phyloP scores from a whole-genome alignment of 75 land plant genomes.

The Adiantum capillusveneris region DNA sequence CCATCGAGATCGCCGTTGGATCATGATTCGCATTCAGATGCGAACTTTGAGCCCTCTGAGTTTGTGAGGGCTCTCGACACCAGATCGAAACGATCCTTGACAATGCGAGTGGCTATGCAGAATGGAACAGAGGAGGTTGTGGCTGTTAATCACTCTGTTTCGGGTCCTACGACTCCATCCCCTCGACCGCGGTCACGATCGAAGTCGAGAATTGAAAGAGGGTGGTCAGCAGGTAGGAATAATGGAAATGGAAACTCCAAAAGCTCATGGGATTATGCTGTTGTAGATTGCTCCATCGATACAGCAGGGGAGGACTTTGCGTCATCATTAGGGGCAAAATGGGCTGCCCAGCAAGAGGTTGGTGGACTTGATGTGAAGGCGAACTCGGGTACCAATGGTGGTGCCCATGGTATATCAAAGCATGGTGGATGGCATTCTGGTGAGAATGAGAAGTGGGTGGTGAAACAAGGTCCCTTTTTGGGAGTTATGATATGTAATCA shows the following conservation, averaged over 20 bases:
- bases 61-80: constrained; percentile 77
- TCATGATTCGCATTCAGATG: constrained; percentile 21
- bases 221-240: constrained; percentile 54
- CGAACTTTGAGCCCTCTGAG: constrained; percentile 79
- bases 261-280: constrained; percentile 35
- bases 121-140: constrained; percentile 64
- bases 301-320: background rate
- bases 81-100: constrained; percentile 60
- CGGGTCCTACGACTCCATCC: constrained; percentile 43
- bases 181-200: constrained; percentile 78
- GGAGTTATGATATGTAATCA: constrained; percentile 38
- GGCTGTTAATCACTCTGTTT: constrained; percentile 44
- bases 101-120: constrained; percentile 38
- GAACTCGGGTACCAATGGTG: background rate
- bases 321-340: background rate
- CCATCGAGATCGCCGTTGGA: constrained; percentile 10
- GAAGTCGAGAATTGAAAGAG: constrained; percentile 63
- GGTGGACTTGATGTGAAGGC: constrained; percentile 1
- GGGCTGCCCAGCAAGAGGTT: background rate
- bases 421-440: background rate
- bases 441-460: constrained; percentile 17
- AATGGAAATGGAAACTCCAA: constrained; percentile 32
- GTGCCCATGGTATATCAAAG: background rate
- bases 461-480: constrained; percentile 22
- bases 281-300: background rate